These are phyloP conservation scores for Ensete ventricosum DNA, from an alignment of 176 grass and related monocot genomes.

Conservation along the genomic window DNA sequence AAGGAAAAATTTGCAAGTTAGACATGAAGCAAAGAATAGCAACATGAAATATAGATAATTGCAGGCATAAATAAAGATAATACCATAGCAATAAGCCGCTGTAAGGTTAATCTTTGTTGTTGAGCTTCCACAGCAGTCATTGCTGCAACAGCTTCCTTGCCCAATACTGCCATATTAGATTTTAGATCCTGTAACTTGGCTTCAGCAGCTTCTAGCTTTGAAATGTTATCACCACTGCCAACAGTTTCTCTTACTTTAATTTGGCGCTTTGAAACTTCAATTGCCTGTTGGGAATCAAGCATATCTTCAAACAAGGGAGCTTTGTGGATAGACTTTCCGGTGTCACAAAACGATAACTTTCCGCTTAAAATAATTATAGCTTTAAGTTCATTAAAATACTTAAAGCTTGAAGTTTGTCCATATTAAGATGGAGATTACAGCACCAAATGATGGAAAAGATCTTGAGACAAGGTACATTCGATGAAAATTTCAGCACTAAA, in stretches of 20 bases:
- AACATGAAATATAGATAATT: not conserved
- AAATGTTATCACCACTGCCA: conserved; percentile 70
- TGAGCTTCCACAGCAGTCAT: conserved; percentile 93
- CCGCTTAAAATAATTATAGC: not conserved
- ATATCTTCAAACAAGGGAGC: not conserved
- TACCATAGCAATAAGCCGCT: conserved; percentile 87
- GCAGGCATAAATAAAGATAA: conserved; percentile 1
- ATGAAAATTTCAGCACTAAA: too few species aligned
- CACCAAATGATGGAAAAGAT: too few species aligned
- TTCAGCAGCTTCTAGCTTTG: conserved; percentile 67
- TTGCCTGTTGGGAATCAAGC: conserved; percentile 35
- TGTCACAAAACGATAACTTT: not conserved
- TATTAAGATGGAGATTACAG: too few species aligned
- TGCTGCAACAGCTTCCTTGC: conserved; percentile 79
- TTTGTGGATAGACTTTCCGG: not conserved
- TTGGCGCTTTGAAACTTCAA: conserved; percentile 93
- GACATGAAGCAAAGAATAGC: not conserved
- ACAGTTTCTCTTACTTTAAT: conserved; percentile 78
- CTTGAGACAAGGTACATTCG: too few species aligned
- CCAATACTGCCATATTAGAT: conserved; percentile 78
- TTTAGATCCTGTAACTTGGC: conserved; percentile 84
- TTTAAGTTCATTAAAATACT: too few species aligned
- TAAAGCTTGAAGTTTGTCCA: too few species aligned
- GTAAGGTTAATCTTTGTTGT: conserved; percentile 86
- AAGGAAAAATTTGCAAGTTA: not conserved